Evolutionary conservation across 371 early-diverging fungal genomes (phyloP).

Genomic region (Syncephalastrum racemosum): DNA sequence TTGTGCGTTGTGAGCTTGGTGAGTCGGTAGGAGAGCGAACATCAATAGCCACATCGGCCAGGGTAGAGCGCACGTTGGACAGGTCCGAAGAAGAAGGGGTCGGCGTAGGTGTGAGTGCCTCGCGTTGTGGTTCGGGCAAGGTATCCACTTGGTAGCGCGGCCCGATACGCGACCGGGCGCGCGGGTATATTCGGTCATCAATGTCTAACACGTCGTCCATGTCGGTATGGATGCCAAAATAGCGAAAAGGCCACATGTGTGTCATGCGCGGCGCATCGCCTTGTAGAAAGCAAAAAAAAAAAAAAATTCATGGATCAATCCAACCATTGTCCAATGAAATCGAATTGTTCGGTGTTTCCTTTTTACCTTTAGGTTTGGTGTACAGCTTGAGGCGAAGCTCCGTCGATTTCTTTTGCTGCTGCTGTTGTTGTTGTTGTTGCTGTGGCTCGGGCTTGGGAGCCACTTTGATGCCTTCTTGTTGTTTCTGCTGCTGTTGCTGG

Average conservation of each 20-base stretch:
- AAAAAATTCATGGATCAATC: no score
- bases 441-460: conserved; percentile 9
- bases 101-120: neutral
- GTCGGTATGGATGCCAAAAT: conserved; percentile 79
- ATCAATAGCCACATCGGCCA: neutral
- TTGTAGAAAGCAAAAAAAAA: no score
- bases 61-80: neutral
- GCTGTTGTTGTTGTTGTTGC: conserved; percentile 15
- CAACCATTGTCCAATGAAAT: no score
- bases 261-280: conserved; percentile 35
- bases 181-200: conserved; percentile 80
- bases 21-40: no score
- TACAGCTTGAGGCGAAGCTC: no score
- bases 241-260: conserved; percentile 84
- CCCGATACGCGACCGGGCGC: conserved; percentile 79
- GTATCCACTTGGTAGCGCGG: conserved; percentile 73
- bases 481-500: conserved; percentile 17
- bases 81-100: neutral
- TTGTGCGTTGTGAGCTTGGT: no score
- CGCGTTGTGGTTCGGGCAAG: conserved; percentile 51
- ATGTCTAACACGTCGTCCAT: conserved; percentile 67
- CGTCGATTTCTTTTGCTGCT: conserved; percentile 2
- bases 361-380: no score
- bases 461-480: conserved; percentile 6
- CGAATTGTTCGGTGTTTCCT: no score